phyloP scores from a whole-genome alignment of 1,139 yeast genomes.

The Candida sanyaensis region DNA sequence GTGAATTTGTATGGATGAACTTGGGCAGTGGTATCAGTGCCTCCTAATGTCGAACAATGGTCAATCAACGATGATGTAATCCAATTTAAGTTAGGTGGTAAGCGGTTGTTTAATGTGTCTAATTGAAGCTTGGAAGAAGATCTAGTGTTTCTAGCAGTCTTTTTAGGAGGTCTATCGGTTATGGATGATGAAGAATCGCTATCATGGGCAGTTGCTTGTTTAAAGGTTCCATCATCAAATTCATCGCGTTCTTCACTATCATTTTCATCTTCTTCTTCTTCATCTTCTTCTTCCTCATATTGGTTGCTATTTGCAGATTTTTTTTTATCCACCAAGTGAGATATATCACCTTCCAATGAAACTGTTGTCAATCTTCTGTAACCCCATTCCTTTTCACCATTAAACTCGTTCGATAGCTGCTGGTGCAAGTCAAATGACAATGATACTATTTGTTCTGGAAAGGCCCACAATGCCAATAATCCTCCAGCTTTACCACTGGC shows the following conservation, averaged over 20 bases:
- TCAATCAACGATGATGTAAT: slow-evolving; percentile 64
- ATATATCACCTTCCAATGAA: slow-evolving; percentile 81
- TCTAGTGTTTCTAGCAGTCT: slow-evolving; percentile 31
- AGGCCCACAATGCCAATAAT: slow-evolving; percentile 90
- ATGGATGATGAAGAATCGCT: slow-evolving; percentile 24
- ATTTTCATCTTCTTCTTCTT: slow-evolving; percentile 9
- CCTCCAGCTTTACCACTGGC: slow-evolving; percentile 99
- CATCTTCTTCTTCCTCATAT: slow-evolving; percentile 11
- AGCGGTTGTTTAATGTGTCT: slow-evolving; percentile 22
- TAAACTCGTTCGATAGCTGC: slow-evolving; percentile 72
- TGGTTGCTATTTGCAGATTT: slow-evolving; percentile 8
- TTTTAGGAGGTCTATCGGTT: slow-evolving; percentile 34
- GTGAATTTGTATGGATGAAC: slow-evolving; percentile 96
- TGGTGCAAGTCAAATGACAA: slow-evolving; percentile 85
- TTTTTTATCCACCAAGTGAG: slow-evolving; percentile 24
- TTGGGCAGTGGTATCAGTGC: slow-evolving; percentile 88
- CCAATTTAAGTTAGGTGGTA: slow-evolving; percentile 86
- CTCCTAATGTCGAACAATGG: slow-evolving; percentile 82
- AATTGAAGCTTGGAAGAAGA: slow-evolving; percentile 15
- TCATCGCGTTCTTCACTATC: slow-evolving; percentile 6
- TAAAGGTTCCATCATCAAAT: slow-evolving; percentile 13
- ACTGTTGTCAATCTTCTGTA: slow-evolving; percentile 87
- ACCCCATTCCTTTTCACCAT: slow-evolving; percentile 90
- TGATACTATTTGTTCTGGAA: slow-evolving; percentile 93
- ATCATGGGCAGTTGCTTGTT: slow-evolving; percentile 16